Evolutionary conservation across 2,329 filamentous ascomycete species (phyloP).

Genomic region (Pyricularia sp.): DNA sequence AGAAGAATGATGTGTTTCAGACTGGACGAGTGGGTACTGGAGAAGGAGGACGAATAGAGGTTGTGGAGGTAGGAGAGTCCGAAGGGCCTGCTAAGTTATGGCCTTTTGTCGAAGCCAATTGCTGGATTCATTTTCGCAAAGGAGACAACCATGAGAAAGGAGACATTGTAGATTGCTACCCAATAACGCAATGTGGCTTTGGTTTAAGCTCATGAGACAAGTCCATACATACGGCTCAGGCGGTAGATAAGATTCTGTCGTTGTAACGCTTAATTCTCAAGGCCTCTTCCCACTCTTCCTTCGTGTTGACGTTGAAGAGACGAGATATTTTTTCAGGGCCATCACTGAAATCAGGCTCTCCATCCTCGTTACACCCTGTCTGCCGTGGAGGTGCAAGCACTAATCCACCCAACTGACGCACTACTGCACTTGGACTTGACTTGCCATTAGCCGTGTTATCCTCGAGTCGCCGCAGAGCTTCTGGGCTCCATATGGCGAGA

Average conservation of each 20-base stretch:
- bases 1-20: background rate
- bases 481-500: slow-evolving; percentile 23
- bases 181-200: background rate
- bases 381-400: background rate
- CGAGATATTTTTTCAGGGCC: background rate
- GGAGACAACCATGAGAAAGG: background rate
- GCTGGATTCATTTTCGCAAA: background rate
- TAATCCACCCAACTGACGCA: background rate
- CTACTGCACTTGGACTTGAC: background rate
- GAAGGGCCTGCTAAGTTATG: background rate
- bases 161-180: background rate
- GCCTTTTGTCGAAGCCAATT: background rate
- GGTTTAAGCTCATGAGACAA: background rate
- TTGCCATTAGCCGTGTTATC: background rate
- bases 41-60: background rate
- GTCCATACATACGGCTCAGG: background rate
- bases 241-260: background rate
- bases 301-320: background rate
- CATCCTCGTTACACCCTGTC: background rate
- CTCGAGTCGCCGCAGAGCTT: slow-evolving; percentile 14
- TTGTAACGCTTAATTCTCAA: background rate
- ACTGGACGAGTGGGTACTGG: background rate
- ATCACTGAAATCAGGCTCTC: background rate
- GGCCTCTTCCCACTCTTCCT: background rate
- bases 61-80: background rate